Conservation (phyloP, 2,329 filamentous ascomycete genomes). For the Eurotiales sp. region DNA sequence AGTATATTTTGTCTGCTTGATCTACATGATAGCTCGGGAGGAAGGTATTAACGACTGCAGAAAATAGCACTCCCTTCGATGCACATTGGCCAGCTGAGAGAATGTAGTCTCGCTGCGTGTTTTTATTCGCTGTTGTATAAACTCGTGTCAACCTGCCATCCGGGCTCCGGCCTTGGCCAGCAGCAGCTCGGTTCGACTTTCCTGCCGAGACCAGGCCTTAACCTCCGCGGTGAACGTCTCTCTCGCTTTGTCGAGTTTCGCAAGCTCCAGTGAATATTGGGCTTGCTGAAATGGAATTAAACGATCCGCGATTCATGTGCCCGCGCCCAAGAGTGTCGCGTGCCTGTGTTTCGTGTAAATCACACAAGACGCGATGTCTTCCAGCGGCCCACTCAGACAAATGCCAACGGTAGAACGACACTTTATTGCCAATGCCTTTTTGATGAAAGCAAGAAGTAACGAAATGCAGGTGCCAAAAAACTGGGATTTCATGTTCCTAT, state of each 20-base stretch:
- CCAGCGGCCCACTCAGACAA: constrained; percentile 3
- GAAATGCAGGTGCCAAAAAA: constrained; percentile 6
- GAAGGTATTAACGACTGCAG: neutral
- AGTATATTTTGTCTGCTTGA: neutral
- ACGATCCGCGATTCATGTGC: constrained; percentile 5
- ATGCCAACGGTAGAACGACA: constrained; percentile 9
- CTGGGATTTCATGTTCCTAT: constrained; percentile 6
- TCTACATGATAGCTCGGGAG: neutral
- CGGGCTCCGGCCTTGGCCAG: neutral
- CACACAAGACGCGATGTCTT: constrained; percentile 14
- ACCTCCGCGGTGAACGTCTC: no score
- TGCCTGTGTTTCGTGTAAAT: constrained; percentile 10
- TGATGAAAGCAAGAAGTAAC: neutral
- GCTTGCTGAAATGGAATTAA: neutral
- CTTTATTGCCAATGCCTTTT: neutral
- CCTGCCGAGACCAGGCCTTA: neutral
- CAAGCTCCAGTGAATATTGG: neutral
- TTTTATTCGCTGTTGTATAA: neutral
- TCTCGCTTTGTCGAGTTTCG: no score
- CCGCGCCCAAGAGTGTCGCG: constrained; percentile 10
- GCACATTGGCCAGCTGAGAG: neutral
- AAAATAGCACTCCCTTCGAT: neutral
- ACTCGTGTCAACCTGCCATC: constrained; percentile 11
- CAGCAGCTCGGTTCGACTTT: constrained; percentile 5
- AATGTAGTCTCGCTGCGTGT: no score